Percentiles rank a stretch among this genome's conserved stretches.
These are phyloP conservation scores for Talaromyces rugulosus DNA, from an alignment of 2,329 filamentous ascomycete species.

Conservation along the genomic window DNA sequence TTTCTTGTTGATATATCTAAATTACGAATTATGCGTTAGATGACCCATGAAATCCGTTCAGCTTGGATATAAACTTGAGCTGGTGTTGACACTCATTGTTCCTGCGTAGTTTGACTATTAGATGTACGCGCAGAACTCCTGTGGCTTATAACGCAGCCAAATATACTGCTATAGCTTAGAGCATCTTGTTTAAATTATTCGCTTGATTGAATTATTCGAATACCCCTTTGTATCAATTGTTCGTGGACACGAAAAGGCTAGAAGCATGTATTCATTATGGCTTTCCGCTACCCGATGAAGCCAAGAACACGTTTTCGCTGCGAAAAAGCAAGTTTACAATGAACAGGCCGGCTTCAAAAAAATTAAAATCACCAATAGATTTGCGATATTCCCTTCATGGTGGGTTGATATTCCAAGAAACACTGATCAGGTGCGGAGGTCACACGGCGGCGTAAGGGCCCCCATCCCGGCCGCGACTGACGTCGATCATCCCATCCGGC, in stretches of 20 bases:
- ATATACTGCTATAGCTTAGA: background rate
- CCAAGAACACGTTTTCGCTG: background rate
- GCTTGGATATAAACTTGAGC: background rate
- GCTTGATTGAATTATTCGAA: background rate
- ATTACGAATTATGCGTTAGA: background rate
- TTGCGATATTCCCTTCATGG: background rate
- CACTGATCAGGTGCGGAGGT: background rate
- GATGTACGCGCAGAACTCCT: background rate
- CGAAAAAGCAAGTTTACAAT: background rate
- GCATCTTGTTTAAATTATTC: background rate
- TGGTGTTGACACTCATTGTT: background rate
- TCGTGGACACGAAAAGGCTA: background rate
- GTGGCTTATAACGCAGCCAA: background rate
- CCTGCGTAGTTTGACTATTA: background rate
- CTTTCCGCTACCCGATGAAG: background rate
- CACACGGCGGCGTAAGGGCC: background rate
- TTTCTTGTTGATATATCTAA: background rate
- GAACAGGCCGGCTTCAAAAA: background rate
- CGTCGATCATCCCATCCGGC: background rate
- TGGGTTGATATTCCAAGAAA: background rate
- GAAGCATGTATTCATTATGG: background rate
- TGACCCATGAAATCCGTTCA: background rate
- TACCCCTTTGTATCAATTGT: background rate
- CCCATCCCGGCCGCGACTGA: background rate
- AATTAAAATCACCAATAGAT: background rate